phyloP scores from a whole-genome alignment of 345 rosid genomes.

The Boechera retrofracta region DNA sequence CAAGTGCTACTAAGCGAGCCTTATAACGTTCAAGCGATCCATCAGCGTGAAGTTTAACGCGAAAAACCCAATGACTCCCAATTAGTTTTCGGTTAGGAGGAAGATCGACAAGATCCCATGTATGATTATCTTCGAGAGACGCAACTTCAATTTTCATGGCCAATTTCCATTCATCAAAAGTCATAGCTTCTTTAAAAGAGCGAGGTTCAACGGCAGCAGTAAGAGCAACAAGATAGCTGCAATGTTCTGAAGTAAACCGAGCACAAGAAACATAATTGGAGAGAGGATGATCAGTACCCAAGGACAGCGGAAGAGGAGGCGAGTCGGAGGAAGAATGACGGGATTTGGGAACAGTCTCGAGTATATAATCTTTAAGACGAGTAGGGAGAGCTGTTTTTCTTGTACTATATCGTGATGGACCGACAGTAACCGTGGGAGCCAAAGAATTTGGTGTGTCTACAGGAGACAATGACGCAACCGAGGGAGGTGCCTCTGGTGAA shows the following conservation, averaged over 20 bases:
- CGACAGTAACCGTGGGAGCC: no score
- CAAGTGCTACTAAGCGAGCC: neutral
- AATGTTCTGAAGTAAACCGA: neutral
- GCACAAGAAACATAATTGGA: neutral
- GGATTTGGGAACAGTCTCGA: neutral
- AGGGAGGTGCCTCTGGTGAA: no score
- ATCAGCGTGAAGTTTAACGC: neutral
- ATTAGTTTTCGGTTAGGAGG: neutral
- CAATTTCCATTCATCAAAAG: neutral
- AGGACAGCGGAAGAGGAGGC: neutral
- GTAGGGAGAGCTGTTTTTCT: rapidly evolving
- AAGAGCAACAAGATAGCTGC: neutral
- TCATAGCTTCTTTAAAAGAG: neutral
- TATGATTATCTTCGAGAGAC: neutral
- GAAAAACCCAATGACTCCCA: neutral
- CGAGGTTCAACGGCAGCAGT: no score
- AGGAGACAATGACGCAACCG: no score
- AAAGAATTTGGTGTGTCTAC: no score
- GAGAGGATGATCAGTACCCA: neutral
- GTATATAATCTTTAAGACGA: neutral
- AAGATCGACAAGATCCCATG: neutral
- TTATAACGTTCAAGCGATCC: neutral
- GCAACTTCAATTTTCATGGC: neutral
- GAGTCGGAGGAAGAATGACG: neutral
- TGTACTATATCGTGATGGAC: neutral